Evolutionary conservation across 768 basidiomycete species (phyloP), one percentile per base, ranked within the genome.

Genomic region (Mycena leptocephala): DNA sequence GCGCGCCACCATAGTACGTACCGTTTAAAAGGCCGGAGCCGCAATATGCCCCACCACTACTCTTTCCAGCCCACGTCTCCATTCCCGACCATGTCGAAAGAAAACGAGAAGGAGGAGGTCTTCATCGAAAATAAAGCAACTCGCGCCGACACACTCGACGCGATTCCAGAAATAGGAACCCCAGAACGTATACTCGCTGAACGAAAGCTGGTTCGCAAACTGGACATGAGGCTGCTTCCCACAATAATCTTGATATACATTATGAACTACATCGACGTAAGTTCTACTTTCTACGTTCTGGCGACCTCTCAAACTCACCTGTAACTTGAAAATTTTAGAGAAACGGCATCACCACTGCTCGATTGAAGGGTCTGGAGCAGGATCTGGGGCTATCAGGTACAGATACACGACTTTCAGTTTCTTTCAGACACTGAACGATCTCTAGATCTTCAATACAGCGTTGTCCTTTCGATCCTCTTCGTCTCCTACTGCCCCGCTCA

Each of bases 251-350:
- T 92, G 66, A 91, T 93, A 39, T 93, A 85, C 77, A 88, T 94
- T 74, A 90, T 93, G 90, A 94, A 93, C 77, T 93, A 92, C 77
- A 92, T 94, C 74, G 92, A 93, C 81, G 93, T 93, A 74, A 75
- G 86, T 81, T 46, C 46, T 16, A 1, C 13, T 43, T 13, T 72
- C 28, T 18, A 1, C 24, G 3, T 46, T 13, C 48, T 56, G 56
- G 18, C 24, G 9, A 20, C 16, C 24, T 33, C 37, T 72, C 14
- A 24, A 22, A 16, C 33, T 35, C 5, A 59, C 30, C 13, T 14
- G 26, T 55, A 9, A 32, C 33, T 18, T 53, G 14, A 2, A 55
- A 32, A 16, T 41, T 68, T 20, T 58, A 91, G 90, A 85, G 90
- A n/a, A 87, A 84, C 66, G 90, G 88, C 0, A 81, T 91, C n/a